Percentiles rank a stretch among this genome's conserved stretches.
Evolutionary conservation across 495 filamentous ascomycete species (phyloP).

Genomic region (Penicillium macrosclerotiorum): DNA sequence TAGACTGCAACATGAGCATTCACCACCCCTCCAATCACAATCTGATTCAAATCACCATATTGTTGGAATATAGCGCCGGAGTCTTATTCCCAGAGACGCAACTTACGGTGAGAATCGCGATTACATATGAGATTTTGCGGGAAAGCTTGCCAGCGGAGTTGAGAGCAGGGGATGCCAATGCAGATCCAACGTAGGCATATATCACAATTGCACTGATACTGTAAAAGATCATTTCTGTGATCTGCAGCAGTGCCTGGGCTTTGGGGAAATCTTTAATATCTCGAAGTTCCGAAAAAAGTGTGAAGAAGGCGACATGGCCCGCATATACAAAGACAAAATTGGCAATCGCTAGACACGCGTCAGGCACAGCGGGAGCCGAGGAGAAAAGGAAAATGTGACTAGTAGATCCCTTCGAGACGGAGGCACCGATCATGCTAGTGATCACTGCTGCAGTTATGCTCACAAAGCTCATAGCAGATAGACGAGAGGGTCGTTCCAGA

Average conservation of each 20-base stretch:
- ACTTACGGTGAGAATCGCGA: constrained; percentile 61
- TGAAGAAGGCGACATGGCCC: constrained; percentile 66
- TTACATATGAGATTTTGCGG: constrained; percentile 66
- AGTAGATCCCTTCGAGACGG: constrained; percentile 31
- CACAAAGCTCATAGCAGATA: constrained; percentile 60
- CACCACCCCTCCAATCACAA: constrained; percentile 54
- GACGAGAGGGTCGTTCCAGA: constrained; percentile 49
- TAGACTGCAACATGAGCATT: constrained; percentile 56
- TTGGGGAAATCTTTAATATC: constrained; percentile 60
- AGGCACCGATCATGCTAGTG: constrained; percentile 62
- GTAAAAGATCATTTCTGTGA: constrained; percentile 63
- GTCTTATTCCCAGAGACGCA: constrained; percentile 48
- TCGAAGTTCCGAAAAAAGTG: constrained; percentile 68
- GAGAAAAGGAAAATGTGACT: constrained; percentile 41
- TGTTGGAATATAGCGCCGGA: constrained; percentile 51
- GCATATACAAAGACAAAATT: constrained; percentile 40
- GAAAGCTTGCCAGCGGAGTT: constrained; percentile 55
- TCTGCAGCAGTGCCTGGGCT: constrained; percentile 56
- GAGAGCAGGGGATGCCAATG: constrained; percentile 66
- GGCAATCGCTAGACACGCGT: constrained; percentile 43
- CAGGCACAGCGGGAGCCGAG: constrained; percentile 27
- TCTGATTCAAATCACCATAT: constrained; percentile 55
- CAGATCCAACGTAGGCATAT: constrained; percentile 62
- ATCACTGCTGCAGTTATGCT: constrained; percentile 63
- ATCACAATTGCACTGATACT: constrained; percentile 63